phyloP scores from a whole-genome alignment of 805 yeast species.

The Brettanomyces anomalus region DNA sequence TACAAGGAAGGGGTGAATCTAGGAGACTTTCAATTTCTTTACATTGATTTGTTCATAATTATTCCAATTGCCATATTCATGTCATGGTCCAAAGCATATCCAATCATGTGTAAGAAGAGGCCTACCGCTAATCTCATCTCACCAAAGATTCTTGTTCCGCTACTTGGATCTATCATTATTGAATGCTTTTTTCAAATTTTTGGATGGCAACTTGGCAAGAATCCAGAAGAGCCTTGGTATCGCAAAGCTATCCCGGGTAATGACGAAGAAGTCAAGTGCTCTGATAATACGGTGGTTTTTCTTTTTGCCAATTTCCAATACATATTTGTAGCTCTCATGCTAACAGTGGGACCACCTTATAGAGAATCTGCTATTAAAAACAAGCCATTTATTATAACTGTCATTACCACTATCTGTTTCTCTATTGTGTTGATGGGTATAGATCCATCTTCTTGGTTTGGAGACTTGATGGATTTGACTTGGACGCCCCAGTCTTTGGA shows the following conservation, averaged over 20 bases:
- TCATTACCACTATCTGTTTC: slow-evolving; percentile 37
- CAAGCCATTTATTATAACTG: slow-evolving; percentile 60
- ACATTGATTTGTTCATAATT: slow-evolving; percentile 85
- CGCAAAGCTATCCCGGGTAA: slow-evolving; percentile 72
- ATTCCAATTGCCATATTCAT: slow-evolving; percentile 92
- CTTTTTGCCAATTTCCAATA: slow-evolving; percentile 82
- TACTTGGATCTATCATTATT: slow-evolving; percentile 67
- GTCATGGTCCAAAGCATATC: slow-evolving; percentile 92
- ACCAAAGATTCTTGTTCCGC: slow-evolving; percentile 75
- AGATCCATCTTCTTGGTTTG: slow-evolving; percentile 44
- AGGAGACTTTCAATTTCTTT: slow-evolving; percentile 94
- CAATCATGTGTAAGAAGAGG: slow-evolving; percentile 51
- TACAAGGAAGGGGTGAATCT: slow-evolving; percentile 85
- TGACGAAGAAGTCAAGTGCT: slow-evolving; percentile 70
- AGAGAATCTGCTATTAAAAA: slow-evolving; percentile 66
- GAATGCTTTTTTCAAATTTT: slow-evolving; percentile 55
- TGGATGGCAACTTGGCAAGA: slow-evolving; percentile 49
- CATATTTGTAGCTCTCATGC: slow-evolving; percentile 70
- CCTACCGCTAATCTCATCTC: slow-evolving; percentile 94
- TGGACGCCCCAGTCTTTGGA: slow-evolving; percentile 44
- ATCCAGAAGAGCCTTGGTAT: slow-evolving; percentile 62
- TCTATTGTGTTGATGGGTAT: slow-evolving; percentile 49
- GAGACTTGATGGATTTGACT: slow-evolving; percentile 70
- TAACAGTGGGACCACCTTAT: slow-evolving; percentile 91
- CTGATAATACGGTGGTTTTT: slow-evolving; percentile 86